A percentile compares a stretch with the other conserved stretches of the same genome.
phyloP scores from a whole-genome alignment of 805 yeast genomes.

The Torulaspora gathmanii region DNA sequence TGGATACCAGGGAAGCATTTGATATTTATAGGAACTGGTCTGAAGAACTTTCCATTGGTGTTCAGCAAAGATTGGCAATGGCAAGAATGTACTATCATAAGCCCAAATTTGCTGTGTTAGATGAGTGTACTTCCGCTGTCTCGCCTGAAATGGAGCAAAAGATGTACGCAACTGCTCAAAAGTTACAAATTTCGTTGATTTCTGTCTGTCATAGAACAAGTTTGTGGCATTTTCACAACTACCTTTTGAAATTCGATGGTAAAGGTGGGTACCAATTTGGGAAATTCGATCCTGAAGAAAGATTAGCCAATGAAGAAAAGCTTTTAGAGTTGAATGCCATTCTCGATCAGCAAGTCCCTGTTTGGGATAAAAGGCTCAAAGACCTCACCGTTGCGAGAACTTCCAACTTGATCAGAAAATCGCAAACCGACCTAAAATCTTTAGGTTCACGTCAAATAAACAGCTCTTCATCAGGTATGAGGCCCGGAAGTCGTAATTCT shows the following conservation, averaged over 20 bases:
- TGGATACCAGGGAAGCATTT: constrained; percentile 48
- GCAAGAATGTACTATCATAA: constrained; percentile 86
- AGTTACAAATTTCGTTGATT: constrained; percentile 70
- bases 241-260: constrained; percentile 81
- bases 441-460: constrained; percentile 1
- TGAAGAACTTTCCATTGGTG: constrained; percentile 83
- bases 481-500: constrained; percentile 1
- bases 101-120: constrained; percentile 91
- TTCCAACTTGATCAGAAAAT: constrained; percentile 33
- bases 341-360: constrained; percentile 62
- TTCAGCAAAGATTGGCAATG: constrained; percentile 90
- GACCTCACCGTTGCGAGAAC: constrained; percentile 54
- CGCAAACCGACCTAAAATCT: constrained; percentile 28
- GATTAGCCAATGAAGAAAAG: constrained; percentile 75
- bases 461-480: not conserved
- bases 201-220: constrained; percentile 93
- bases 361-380: constrained; percentile 58
- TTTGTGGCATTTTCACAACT: constrained; percentile 85
- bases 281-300: constrained; percentile 63
- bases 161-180: constrained; percentile 80
- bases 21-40: constrained; percentile 76
- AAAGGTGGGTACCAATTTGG: constrained; percentile 62
- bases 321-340: constrained; percentile 62
- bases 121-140: constrained; percentile 93
- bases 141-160: constrained; percentile 85